Conservation (phyloP, 2,329 filamentous ascomycete species). For the Pseudophaeomoniella oleicola region DNA sequence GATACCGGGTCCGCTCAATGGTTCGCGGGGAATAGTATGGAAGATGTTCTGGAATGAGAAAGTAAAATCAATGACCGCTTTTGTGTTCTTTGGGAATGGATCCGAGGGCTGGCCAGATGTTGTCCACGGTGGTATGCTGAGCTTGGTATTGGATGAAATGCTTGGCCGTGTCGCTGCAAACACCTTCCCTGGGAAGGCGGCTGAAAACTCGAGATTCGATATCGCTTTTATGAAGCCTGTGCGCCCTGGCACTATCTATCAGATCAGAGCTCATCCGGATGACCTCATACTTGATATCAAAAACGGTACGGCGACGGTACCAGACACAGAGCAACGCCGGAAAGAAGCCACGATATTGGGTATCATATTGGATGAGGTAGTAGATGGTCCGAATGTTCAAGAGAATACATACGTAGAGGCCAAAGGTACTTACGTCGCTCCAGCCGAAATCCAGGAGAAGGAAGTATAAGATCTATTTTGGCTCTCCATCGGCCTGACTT, state of each 20-base stretch:
- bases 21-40: slow-evolving; percentile 23
- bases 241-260: not conserved
- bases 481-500: too few species aligned
- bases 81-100: slow-evolving; percentile 55
- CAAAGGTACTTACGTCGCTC: not conserved
- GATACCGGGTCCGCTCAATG: slow-evolving; percentile 24
- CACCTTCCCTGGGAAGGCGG: not conserved
- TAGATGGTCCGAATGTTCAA: not conserved
- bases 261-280: not conserved
- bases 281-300: not conserved
- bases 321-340: not conserved
- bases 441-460: too few species aligned
- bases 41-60: slow-evolving; percentile 47
- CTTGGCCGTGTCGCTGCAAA: not conserved
- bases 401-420: not conserved
- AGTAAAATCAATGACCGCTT: slow-evolving; percentile 42
- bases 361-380: not conserved
- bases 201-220: not conserved
- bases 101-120: slow-evolving; percentile 56
- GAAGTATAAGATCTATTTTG: too few species aligned
- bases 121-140: slow-evolving; percentile 17
- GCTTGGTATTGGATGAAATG: not conserved
- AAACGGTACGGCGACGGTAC: not conserved
- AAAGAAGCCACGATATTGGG: not conserved
- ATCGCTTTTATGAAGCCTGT: not conserved